Percentiles rank a stretch among this genome's conserved stretches.
Conservation (phyloP, 1,284 basidiomycete genomes). For the Pholiota adiposa region DNA sequence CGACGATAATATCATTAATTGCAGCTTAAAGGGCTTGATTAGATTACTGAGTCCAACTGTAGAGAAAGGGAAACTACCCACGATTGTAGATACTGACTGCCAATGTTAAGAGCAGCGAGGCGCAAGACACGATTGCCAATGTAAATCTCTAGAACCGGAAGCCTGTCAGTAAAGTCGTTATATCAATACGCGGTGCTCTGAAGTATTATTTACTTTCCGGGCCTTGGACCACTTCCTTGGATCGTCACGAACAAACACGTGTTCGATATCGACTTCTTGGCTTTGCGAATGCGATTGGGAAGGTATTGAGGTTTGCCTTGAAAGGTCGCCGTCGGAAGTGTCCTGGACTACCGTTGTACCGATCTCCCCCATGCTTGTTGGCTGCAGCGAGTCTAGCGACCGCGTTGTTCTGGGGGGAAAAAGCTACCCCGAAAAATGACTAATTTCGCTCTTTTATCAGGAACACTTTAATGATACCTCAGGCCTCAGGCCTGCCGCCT, state of each 20-base stretch:
- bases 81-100: slow-evolving; percentile 13
- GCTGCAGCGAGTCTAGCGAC: not conserved
- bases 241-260: slow-evolving; percentile 69
- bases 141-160: slow-evolving; percentile 13
- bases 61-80: not conserved
- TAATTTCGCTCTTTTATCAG: not conserved
- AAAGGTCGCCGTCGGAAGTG: not conserved
- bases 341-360: not conserved
- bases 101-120: slow-evolving; percentile 10
- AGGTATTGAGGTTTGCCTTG: not conserved
- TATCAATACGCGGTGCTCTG: not conserved
- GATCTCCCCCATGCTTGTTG: not conserved
- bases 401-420: not conserved
- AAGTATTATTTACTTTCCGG: slow-evolving; percentile 58
- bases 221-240: slow-evolving; percentile 72
- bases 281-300: not conserved
- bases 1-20: slow-evolving; percentile 65
- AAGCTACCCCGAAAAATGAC: not conserved
- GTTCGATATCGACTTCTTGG: slow-evolving; percentile 36
- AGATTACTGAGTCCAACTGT: not conserved
- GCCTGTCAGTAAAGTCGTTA: not conserved
- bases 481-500: slow-evolving; percentile 38
- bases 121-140: slow-evolving; percentile 12
- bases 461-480: not conserved
- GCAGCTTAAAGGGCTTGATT: slow-evolving; percentile 41